These are phyloP conservation scores for Ceratocystis destructans DNA, from an alignment of 2,329 filamentous ascomycete species.

Conservation along the genomic window DNA sequence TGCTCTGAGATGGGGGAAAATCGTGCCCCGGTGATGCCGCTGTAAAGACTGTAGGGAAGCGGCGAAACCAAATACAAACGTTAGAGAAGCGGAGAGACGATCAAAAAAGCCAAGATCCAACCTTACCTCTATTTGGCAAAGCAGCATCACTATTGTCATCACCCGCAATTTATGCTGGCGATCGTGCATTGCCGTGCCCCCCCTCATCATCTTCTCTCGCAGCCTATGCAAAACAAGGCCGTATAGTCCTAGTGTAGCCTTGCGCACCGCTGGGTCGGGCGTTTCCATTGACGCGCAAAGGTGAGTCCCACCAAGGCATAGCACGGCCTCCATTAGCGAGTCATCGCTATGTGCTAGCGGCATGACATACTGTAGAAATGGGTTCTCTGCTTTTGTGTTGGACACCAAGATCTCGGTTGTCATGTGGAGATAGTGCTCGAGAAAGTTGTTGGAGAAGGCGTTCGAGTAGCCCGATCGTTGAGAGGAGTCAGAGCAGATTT, in stretches of 20 bases:
- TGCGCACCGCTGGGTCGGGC: constrained; percentile 12
- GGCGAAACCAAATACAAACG: neutral
- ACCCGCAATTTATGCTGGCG: constrained; percentile 16
- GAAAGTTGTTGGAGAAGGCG: constrained; percentile 16
- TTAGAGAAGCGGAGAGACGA: neutral
- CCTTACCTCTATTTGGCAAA: constrained; percentile 18
- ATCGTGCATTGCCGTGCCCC: neutral
- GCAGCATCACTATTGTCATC: constrained; percentile 18
- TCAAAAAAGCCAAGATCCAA: neutral
- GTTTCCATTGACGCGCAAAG: constrained; percentile 18
- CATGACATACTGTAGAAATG: constrained; percentile 18
- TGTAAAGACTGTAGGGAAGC: constrained; percentile 13
- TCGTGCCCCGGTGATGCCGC: constrained; percentile 16
- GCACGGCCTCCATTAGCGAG: constrained; percentile 17
- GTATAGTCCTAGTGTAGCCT: constrained; percentile 16
- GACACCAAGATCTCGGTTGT: constrained; percentile 19
- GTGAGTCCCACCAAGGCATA: constrained; percentile 17
- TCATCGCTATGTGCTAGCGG: constrained; percentile 17
- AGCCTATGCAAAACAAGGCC: constrained; percentile 14
- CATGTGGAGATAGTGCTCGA: constrained; percentile 18
- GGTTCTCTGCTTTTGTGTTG: constrained; percentile 17
- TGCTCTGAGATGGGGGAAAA: constrained; percentile 17
- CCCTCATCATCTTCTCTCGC: constrained; percentile 16
- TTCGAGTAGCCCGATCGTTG: constrained; percentile 11
- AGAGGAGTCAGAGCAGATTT: constrained; percentile 9